Percentiles rank a stretch among this genome's conserved stretches.
These are phyloP conservation scores for Rhizophagus prolifer DNA, from an alignment of 192 early-diverging fungal species.

Conservation along the genomic window DNA sequence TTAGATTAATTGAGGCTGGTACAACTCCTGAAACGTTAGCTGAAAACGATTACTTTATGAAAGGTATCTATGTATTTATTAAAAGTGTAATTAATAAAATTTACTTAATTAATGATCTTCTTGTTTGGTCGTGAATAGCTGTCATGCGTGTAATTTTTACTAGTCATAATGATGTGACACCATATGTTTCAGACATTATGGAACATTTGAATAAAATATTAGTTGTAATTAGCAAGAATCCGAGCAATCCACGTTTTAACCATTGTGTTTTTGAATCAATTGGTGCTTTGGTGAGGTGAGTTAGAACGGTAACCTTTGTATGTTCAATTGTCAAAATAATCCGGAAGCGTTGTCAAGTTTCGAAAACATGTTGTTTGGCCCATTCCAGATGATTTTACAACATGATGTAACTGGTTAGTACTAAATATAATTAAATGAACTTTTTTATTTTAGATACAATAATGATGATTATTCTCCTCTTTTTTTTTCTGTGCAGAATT, in stretches of 20 bases:
- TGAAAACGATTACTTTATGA: conserved; percentile 97
- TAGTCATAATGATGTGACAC: conserved; percentile 69
- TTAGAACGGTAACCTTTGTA: neutral
- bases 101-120: neutral
- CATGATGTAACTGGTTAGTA: conserved; percentile 67
- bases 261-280: conserved; percentile 96
- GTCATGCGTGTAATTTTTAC: conserved; percentile 85
- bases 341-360: conserved; percentile 71
- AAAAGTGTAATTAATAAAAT: too few relatives aligned
- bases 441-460: neutral
- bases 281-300: conserved; percentile 73
- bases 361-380: conserved; percentile 82
- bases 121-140: conserved; percentile 39
- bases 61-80: conserved; percentile 46
- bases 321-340: conserved; percentile 66
- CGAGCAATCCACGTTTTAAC: conserved; percentile 97
- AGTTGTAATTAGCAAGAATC: conserved; percentile 85
- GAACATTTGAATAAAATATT: conserved; percentile 76
- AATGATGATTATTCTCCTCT: neutral
- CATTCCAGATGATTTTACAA: conserved; percentile 86
- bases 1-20: conserved; percentile 72
- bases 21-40: conserved; percentile 89
- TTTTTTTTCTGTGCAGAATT: conserved; percentile 62
- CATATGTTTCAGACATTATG: conserved; percentile 72
- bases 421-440: neutral